A percentile compares a stretch with the other conserved stretches of the same genome.
phyloP scores from a whole-genome alignment of 2,329 filamentous ascomycete species.

The Colletotrichum somersetense region DNA sequence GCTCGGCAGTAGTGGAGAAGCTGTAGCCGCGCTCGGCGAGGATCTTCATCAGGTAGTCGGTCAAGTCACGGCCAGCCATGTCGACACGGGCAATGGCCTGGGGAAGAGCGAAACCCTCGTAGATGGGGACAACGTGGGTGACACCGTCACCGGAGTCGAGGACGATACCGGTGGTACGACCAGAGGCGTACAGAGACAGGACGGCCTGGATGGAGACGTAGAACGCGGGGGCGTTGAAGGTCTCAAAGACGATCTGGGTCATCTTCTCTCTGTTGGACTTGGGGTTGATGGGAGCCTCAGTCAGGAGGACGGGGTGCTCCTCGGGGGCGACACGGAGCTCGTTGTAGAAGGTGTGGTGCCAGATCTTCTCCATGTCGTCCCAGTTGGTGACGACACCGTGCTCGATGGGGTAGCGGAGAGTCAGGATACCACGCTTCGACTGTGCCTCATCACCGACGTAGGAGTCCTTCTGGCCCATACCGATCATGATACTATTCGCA shows the following conservation, averaged over 20 bases:
- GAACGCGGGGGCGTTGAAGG: slow-evolving; percentile 99
- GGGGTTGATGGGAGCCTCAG: slow-evolving; percentile 99
- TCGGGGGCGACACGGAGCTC: slow-evolving; percentile 99
- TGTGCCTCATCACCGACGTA: slow-evolving; percentile 99
- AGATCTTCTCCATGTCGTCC: slow-evolving; percentile 99
- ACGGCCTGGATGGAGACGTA: slow-evolving; percentile 99
- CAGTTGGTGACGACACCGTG: slow-evolving; percentile 99
- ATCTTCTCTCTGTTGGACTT: slow-evolving; percentile 99
- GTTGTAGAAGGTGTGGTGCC: slow-evolving; percentile 99
- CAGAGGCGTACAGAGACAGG: slow-evolving; percentile 98
- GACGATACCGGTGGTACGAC: slow-evolving; percentile 99
- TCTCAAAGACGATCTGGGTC: slow-evolving; percentile 99
- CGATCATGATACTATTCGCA: slow-evolving; percentile 94
- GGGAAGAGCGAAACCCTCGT: slow-evolving; percentile 99
- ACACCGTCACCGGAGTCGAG: slow-evolving; percentile 99
- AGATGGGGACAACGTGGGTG: slow-evolving; percentile 99
- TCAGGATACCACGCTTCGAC: slow-evolving; percentile 99
- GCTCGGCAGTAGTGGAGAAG: slow-evolving; percentile 99
- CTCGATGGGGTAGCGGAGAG: slow-evolving; percentile 99
- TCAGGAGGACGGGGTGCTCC: slow-evolving; percentile 99
- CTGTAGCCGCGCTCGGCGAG: slow-evolving; percentile 99
- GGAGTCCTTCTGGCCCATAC: slow-evolving; percentile 99
- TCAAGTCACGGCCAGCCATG: slow-evolving; percentile 99
- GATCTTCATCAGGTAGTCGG: slow-evolving; percentile 99
- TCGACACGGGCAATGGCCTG: slow-evolving; percentile 99